Evolutionary conservation across 2,329 filamentous ascomycete species (phyloP).

Genomic region (Colletotrichum orchidophilum): DNA sequence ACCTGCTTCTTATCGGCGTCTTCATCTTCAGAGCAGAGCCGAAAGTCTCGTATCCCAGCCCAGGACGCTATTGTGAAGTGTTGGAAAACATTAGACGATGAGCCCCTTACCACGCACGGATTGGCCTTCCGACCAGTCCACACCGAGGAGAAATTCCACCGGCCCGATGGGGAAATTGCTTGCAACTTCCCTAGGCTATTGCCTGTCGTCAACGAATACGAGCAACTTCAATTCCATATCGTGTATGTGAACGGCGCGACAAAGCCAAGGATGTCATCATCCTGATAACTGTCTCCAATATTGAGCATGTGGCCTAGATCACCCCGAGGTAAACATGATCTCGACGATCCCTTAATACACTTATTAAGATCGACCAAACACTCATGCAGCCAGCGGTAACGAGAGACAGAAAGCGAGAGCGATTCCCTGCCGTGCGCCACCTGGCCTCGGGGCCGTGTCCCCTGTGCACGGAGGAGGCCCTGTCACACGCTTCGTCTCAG

Average conservation of each 20-base stretch:
- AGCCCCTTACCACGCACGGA: conserved; percentile 2
- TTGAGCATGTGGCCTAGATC: neutral
- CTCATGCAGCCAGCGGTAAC: neutral
- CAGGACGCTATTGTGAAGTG: neutral
- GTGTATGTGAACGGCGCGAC: too few species aligned
- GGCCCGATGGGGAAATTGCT: neutral
- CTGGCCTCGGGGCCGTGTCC: neutral
- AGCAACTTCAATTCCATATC: neutral
- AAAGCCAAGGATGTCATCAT: neutral
- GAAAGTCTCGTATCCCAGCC: neutral
- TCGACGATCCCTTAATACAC: too few species aligned
- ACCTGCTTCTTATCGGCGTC: neutral
- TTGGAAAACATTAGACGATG: conserved; percentile 11
- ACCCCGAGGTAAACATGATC: neutral
- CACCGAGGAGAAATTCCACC: neutral
- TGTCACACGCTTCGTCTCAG: conserved; percentile 22
- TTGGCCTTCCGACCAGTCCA: neutral
- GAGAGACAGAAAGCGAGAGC: neutral
- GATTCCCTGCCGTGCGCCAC: neutral
- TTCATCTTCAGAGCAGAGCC: neutral
- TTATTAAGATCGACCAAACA: neutral
- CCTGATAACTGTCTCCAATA: too few species aligned
- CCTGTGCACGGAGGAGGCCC: conserved; percentile 8
- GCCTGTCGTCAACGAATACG: neutral
- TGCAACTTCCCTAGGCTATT: neutral